A percentile compares a stretch with the other conserved stretches of the same genome.
Conservation (phyloP, 805 yeast genomes). For the Candida ortonii region DNA sequence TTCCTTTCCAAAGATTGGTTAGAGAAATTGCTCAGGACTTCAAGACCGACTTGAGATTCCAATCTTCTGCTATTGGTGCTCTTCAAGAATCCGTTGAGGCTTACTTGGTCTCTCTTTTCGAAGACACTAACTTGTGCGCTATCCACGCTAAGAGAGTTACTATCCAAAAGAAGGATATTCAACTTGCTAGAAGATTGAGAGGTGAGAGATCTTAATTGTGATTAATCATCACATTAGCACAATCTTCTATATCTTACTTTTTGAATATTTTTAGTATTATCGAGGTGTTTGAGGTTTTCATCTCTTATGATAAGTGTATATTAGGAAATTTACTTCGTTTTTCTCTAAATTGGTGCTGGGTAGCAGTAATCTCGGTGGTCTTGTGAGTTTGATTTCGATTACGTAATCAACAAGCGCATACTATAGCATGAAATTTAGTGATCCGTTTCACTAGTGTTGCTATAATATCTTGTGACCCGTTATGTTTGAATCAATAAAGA, state of each 20-base stretch:
- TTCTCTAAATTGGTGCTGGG: conserved; percentile 2
- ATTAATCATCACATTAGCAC: conserved; percentile 8
- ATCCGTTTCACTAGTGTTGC: too few relatives aligned
- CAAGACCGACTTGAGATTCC: conserved; percentile 93
- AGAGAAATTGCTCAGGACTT: conserved; percentile 95
- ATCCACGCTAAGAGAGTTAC: conserved; percentile 99
- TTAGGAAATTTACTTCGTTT: conserved; percentile 23
- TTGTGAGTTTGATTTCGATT: too few relatives aligned
- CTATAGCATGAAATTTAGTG: too few relatives aligned
- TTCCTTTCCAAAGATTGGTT: conserved; percentile 96
- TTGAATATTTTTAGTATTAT: conserved; percentile 23
- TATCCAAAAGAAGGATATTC: conserved; percentile 97
- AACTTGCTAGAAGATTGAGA: conserved; percentile 95
- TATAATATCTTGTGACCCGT: too few relatives aligned
- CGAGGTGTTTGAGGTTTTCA: conserved; percentile 9
- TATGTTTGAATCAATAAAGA: too few relatives aligned
- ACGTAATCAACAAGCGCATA: conserved; percentile 12
- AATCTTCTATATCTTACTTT: conserved; percentile 9
- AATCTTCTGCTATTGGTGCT: conserved; percentile 96
- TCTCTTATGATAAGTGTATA: conserved; percentile 18
- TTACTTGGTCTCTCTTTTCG: conserved; percentile 91
- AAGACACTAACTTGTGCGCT: conserved; percentile 98
- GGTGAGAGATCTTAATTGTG: conserved; percentile 80
- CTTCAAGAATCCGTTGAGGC: conserved; percentile 99
- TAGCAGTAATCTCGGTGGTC: too few relatives aligned